Conservation (phyloP, 805 yeast genomes). For the Metschnikowia corniflorae region DNA sequence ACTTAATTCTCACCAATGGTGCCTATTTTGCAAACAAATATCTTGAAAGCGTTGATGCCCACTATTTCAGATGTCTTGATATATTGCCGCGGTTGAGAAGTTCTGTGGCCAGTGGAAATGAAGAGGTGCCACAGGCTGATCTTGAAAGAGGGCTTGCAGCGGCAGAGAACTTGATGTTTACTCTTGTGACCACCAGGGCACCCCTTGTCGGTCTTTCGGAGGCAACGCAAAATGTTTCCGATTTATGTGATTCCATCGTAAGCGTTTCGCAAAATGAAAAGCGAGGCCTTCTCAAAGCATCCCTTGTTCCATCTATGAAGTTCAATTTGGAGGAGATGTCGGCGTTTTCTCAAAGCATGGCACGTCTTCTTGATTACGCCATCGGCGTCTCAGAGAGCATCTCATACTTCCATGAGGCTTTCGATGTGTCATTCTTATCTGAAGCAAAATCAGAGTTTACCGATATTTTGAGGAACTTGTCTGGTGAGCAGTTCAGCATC, state of each 20-base stretch:
- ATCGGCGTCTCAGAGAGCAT: slow-evolving; percentile 8
- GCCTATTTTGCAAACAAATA: slow-evolving; percentile 38
- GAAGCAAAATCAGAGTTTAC: slow-evolving; percentile 8
- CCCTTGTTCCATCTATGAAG: slow-evolving; percentile 18
- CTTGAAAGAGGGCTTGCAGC: slow-evolving; percentile 74
- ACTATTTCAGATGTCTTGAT: slow-evolving; percentile 71
- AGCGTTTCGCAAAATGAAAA: slow-evolving; percentile 14
- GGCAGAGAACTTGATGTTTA: slow-evolving; percentile 64
- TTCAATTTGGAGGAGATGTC: slow-evolving; percentile 18
- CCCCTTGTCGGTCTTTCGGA: slow-evolving; percentile 38
- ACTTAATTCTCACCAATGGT: slow-evolving; percentile 55
- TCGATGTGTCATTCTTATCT: slow-evolving; percentile 6
- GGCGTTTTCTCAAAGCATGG: slow-evolving; percentile 6
- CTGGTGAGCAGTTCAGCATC: slow-evolving; percentile 3
- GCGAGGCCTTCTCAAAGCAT: slow-evolving; percentile 14
- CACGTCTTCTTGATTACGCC: slow-evolving; percentile 14
- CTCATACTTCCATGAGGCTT: slow-evolving; percentile 6
- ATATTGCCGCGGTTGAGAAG: slow-evolving; percentile 75
- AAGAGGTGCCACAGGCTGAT: slow-evolving; percentile 73
- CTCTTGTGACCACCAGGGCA: slow-evolving; percentile 51
- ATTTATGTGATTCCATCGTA: slow-evolving; percentile 15
- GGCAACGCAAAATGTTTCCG: slow-evolving; percentile 17
- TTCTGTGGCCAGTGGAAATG: slow-evolving; percentile 55
- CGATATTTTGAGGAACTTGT: slow-evolving; percentile 3
- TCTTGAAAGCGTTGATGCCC: slow-evolving; percentile 43